Evolutionary conservation across 2,329 filamentous ascomycete genomes (phyloP).

Genomic region (Ophiostoma tasmaniense): DNA sequence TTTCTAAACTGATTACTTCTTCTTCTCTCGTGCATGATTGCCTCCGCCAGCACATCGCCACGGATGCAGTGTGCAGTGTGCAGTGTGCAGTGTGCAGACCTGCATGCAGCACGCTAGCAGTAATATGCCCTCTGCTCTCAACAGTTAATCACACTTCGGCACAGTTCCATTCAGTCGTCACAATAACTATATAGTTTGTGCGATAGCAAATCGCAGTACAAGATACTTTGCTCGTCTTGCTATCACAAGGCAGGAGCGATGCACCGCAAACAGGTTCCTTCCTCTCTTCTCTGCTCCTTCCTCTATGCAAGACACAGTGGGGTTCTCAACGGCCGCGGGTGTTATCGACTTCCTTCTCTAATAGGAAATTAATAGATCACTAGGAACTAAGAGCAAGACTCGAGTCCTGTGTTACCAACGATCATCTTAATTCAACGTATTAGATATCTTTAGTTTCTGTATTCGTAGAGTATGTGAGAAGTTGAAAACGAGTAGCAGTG

Average conservation of each 20-base stretch:
- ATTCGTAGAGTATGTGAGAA: too few relatives aligned
- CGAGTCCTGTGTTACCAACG: background rate
- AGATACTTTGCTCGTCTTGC: background rate
- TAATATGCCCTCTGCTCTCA: background rate
- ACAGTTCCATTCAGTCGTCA: background rate
- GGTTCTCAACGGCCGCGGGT: background rate
- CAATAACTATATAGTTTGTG: too few relatives aligned
- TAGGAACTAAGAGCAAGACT: background rate
- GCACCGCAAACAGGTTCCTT: background rate
- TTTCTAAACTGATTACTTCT: background rate
- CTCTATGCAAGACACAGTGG: background rate
- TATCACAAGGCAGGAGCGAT: background rate
- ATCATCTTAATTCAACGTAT: too few relatives aligned
- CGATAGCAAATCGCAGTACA: background rate
- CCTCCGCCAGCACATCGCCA: conserved; percentile 15
- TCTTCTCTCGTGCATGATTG: background rate
- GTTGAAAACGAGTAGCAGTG: too few relatives aligned
- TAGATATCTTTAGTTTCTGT: too few relatives aligned
- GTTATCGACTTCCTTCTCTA: background rate
- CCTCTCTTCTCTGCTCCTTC: background rate
- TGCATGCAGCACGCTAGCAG: background rate
- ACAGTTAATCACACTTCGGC: background rate
- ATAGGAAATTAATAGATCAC: background rate
- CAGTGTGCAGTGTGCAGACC: background rate
- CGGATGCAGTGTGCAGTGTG: conserved; percentile 8